Base-by-base conservation (phyloP, 225 moss, liverwort and hornwort genomes). In the Bryum argenteum region DNA sequence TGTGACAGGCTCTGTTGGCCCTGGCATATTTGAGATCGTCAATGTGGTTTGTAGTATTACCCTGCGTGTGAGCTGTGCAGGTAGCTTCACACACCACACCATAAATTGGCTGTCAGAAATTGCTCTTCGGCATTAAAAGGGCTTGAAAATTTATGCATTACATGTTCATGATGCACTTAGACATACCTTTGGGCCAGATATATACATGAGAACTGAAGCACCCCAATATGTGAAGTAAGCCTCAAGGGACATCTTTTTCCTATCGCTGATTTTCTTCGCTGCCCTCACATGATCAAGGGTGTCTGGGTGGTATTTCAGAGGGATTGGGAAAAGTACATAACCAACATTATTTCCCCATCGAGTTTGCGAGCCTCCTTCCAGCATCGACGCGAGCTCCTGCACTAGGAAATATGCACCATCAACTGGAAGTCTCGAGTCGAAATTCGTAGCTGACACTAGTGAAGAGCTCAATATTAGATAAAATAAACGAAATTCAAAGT, bases 341-440 rank as follows among this genome's bases (percentile, higher is more conserved):
- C 94, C 94, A 80, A 95, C 81, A 65, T 92, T 83, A 77, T 95
- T 95, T 54, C 94, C 94, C 94, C 94, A 95, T 11, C 85, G 87
- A 56, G 85, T 82, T 89, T 89, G 91, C 63, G 90, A 92, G 22
- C 78, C 80, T 75, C 90, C 90, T 71, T 81, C 74, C 89, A 95
- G 86, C 94, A 95, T 95, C 50, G 79, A 83, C 38, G 88, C 87
- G 33, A 94, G 73, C 70, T 94, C 94, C 92, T 95, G 74, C 64
- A 71, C 22, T 18, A 54, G 15, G 45, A 70, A 13, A 61, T 16
- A 47, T 6, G 10, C 12, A 38, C 22, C 37, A 39, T 41, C 11
- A 66, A 15, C 6, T 41, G 39, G 17, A 69, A 69, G 13, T 42
- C 13, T 41, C 38, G 23, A 40, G 22, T 66, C 54, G 18, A 28